Evolutionary conservation across 2,329 filamentous ascomycete species (phyloP), one percentile per base, ranked within the genome.

Genomic region (Teratosphaeria destructans): DNA sequence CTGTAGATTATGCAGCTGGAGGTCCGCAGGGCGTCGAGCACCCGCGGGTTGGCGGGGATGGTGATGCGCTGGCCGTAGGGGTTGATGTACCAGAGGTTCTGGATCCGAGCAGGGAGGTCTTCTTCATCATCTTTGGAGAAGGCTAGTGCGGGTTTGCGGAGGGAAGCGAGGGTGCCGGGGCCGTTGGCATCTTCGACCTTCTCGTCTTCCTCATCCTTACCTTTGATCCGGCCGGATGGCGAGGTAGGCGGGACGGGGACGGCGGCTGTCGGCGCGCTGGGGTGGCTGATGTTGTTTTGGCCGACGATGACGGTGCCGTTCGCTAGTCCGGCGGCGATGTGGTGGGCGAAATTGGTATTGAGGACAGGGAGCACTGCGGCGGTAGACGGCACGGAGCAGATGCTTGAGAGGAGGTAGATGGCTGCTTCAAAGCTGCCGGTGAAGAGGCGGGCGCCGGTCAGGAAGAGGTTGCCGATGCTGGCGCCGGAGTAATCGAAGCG

Each of bases 61-160:
- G 86, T 84, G 65, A 97, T 96, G 74, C 96, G 92, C 71, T 96
- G 90, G n/a, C 93, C 93, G 72, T 96, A 97, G 0, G 93, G 93
- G 70, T 96, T 97, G 76, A 97, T 97, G 77, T 97, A 97, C 90
- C 91, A 97, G 35, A 97, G 81, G 2, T 92, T 78, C 58, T 86
- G 80, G 66, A 97, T 95, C 32, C 89, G 82, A 0, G 87, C 81
- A 0, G 89, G 82, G 1, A 97, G 79, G 58, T 93, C 89, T 62
- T 89, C 84, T 63, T 90, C 86, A 47, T 83, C 79, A 2, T 68
- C 78, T 75, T 97, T 97, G 69, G 82, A 87, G 71, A 96, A 95
- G 4, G 80, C 78, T 61, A 96, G 91, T 63, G 95, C 89, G 56
- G 88, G 89, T 60, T 88, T 85, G 6, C 92, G 82, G 1, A 97